These are phyloP conservation scores for Taphrina deformans DNA, from an alignment of 1,139 yeast genomes.

Conservation along the genomic window DNA sequence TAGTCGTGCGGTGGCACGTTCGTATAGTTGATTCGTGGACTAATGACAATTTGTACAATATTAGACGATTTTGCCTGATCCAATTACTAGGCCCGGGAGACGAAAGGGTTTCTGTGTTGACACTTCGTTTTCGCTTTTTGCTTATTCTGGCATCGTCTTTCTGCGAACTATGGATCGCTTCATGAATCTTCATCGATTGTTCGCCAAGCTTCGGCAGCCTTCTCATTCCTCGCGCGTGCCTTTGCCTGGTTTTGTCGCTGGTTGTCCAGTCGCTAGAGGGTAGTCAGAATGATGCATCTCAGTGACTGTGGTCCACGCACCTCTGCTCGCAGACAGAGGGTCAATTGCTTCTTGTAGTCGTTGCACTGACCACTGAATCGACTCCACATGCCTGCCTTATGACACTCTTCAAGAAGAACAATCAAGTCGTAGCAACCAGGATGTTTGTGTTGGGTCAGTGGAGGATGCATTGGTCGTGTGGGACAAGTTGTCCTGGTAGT, in stretches of 20 bases:
- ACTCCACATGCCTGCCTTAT: slow-evolving; percentile 19
- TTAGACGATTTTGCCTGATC: too few species aligned
- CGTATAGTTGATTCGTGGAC: too few species aligned
- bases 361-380: slow-evolving; percentile 31
- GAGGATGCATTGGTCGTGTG: slow-evolving; percentile 32
- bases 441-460: slow-evolving; percentile 27
- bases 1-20: too few species aligned
- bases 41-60: too few species aligned
- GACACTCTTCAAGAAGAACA: slow-evolving; percentile 30
- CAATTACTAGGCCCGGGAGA: too few species aligned
- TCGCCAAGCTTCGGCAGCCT: slow-evolving; percentile 22
- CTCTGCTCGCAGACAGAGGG: slow-evolving; percentile 32
- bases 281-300: too few species aligned
- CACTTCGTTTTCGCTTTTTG: too few species aligned
- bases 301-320: too few species aligned
- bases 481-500: neutral
- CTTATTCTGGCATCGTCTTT: too few species aligned
- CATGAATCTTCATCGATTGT: slow-evolving; percentile 19
- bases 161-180: too few species aligned
- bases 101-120: too few species aligned
- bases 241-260: slow-evolving; percentile 28
- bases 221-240: slow-evolving; percentile 18
- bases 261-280: slow-evolving; percentile 28
- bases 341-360: slow-evolving; percentile 20
- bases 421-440: slow-evolving; percentile 34